Evolutionary conservation across 2,329 filamentous ascomycete species (phyloP).

Genomic region (Aspergillus arachidicola): DNA sequence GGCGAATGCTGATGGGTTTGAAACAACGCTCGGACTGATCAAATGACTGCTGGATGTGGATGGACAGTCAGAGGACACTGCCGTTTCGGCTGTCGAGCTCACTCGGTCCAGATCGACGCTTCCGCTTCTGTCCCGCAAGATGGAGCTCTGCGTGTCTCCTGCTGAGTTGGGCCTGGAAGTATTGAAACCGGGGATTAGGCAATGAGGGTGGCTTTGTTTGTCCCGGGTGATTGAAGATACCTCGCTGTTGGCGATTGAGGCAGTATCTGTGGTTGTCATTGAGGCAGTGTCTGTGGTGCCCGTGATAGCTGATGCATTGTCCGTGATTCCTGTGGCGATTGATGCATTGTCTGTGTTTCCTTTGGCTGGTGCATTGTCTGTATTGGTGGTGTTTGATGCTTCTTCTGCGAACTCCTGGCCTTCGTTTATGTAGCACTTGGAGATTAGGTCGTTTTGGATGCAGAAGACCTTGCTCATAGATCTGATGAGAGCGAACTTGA

Average conservation of each 20-base stretch:
- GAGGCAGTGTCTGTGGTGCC: background rate
- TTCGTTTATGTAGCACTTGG: constrained; percentile 13
- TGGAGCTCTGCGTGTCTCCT: background rate
- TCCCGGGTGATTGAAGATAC: background rate
- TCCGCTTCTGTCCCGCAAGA: constrained; percentile 1
- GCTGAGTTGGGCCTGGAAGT: constrained; percentile 6
- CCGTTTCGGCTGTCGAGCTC: background rate
- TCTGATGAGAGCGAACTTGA: constrained; percentile 14
- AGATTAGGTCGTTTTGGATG: constrained; percentile 17
- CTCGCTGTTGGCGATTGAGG: background rate
- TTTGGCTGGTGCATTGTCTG: background rate
- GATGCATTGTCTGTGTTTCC: background rate
- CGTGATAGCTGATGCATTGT: background rate
- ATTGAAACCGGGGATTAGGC: constrained; percentile 1
- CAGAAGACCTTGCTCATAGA: constrained; percentile 14
- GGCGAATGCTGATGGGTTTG: background rate
- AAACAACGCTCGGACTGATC: background rate
- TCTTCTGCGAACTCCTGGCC: constrained; percentile 8
- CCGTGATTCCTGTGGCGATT: no score
- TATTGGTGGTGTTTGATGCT: background rate
- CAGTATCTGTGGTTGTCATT: background rate
- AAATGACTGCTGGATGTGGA: constrained; percentile 8
- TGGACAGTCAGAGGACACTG: constrained; percentile 1
- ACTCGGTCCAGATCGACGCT: constrained; percentile 7
- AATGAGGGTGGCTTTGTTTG: background rate